A percentile compares a stretch with the other conserved stretches of the same genome.
These are phyloP conservation scores for Berberis thunbergii DNA, from an alignment of 164 flowering plant genomes.

Conservation along the genomic window DNA sequence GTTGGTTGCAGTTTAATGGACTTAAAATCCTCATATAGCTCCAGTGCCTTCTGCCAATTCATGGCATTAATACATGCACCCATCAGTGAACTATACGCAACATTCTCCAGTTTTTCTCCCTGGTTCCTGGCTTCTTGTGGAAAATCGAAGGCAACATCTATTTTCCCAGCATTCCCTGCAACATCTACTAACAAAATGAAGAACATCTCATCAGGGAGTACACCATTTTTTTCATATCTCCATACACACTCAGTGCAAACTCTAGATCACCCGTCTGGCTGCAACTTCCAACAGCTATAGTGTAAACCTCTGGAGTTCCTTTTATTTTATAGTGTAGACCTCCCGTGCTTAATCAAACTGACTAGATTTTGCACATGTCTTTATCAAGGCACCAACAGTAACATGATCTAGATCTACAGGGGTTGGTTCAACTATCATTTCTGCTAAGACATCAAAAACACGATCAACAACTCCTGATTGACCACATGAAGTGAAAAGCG, in stretches of 20 bases:
- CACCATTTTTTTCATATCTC: constrained; percentile 73
- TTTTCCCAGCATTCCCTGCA: constrained; percentile 87
- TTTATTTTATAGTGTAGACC: constrained; percentile 75
- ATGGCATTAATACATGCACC: constrained; percentile 94
- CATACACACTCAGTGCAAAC: constrained; percentile 57
- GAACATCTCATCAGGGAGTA: constrained; percentile 90
- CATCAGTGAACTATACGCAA: constrained; percentile 88
- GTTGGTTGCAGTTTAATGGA: constrained; percentile 49
- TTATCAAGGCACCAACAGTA: constrained; percentile 86
- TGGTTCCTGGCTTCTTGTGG: constrained; percentile 42
- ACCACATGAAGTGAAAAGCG: constrained; percentile 95
- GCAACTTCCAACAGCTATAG: constrained; percentile 86
- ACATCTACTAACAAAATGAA: constrained; percentile 83
- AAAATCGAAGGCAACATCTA: constrained; percentile 73
- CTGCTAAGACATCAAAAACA: constrained; percentile 93
- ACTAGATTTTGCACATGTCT: constrained; percentile 75
- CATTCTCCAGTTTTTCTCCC: constrained; percentile 51
- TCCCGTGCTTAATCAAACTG: constrained; percentile 82
- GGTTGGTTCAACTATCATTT: constrained; percentile 64
- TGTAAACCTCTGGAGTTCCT: constrained; percentile 92
- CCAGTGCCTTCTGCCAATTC: constrained; percentile 80
- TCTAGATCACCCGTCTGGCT: constrained; percentile 81
- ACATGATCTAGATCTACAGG: constrained; percentile 89
- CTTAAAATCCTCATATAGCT: constrained; percentile 66
- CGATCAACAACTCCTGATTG: constrained; percentile 93